Evolutionary conservation across 768 basidiomycete genomes (phyloP), one percentile per base, ranked within the genome.

Genomic region (Myochromella boudieri): DNA sequence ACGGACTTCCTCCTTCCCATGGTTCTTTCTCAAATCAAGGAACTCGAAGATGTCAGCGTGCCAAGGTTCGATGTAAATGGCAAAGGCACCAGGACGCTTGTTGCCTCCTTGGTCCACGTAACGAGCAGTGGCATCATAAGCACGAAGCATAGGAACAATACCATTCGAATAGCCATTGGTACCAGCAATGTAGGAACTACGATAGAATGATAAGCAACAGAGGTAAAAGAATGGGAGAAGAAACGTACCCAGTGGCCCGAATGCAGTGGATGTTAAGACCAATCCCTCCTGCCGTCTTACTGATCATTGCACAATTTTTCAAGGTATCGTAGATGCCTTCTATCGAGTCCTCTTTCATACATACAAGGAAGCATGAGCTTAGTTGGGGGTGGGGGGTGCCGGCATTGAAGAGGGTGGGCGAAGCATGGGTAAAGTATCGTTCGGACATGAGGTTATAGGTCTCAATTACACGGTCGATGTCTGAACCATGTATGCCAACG

Each of bases 81-180:
- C 91, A 57, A 99, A 97, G 1, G 97, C 97, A 51, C 97, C 97
- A 1, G 97, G 97, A 20, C 97, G 89, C 73, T 98, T 98, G 80
- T 98, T 98, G 21, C 97, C 97, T 42, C 97, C 95, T 63, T 97
- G 95, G 65, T 98, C 97, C 46, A 98, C 97, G 60, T 98, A 98
- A 29, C 95, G 92, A 17, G 97, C 97, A 7, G 97, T 98, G 20
- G 95, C 92, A 60, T 99, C 95, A 66, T 87, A 98, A 0, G 91
- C 95, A 46, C 97, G 91, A 34, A 99, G 86, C 95, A 99, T 99
- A 11, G 97, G 97, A 1, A 98, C 92, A 60, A 99, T 97, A 46
- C 97, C 97, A 59, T 98, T 99, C 2, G 95, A 97, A 68, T 97
- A 95, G 1, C 97, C 97, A 66, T 98, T 98, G 24, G 97, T 99